Base-by-base conservation (phyloP, 2,329 filamentous ascomycete species). In the Fulvia fulva region DNA sequence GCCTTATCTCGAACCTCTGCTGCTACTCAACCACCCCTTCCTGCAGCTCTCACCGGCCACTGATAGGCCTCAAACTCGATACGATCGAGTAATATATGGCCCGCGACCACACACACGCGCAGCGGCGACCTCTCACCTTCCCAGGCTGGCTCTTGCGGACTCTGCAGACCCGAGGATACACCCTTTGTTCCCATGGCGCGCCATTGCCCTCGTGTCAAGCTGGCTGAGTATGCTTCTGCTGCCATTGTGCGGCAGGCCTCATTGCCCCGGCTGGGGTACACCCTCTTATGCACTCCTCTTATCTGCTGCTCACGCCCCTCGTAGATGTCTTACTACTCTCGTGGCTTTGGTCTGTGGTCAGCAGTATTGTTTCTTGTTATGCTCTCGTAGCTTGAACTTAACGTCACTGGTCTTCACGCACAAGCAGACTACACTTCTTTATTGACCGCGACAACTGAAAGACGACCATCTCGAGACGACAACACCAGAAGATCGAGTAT, bases 51-150 rank as follows among this genome's bases (percentile, higher is more conserved):
- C 37, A 44, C 56, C 45, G 57, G 49, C 53, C 53, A 56, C 57
- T 55, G 58, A 60, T 60, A 60, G 37, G 54, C n/a, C 43, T 43
- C 26, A 45, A 34, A 34, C 45, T 49, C 57, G 54, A 63, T 65
- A 49, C 54, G 41, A 65, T 65, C 63, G 63, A 65, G 63, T 65
- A 65, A 65, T 58, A 46, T 21, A 47, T 47, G 51, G 16, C 28
- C 34, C 46, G 53, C 49, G 19, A n/a, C 34, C 45, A 11, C 30
- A 25, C 19, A 41, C 32, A 49, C 51, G 28, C 32, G 37, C 52
- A n/a, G 7, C 22, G 37, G 34, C 47, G 32, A 32, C 47, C 30
- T 41, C 37, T 41, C 14, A 41, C 16, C 37, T 19, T 19, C 51
- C 21, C 32, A 26, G 37, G 6, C 19, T 26, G 32, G n/a, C 25